Evolutionary conservation across 2,329 filamentous ascomycete genomes (phyloP).

Genomic region (Bipolaris zeicola): DNA sequence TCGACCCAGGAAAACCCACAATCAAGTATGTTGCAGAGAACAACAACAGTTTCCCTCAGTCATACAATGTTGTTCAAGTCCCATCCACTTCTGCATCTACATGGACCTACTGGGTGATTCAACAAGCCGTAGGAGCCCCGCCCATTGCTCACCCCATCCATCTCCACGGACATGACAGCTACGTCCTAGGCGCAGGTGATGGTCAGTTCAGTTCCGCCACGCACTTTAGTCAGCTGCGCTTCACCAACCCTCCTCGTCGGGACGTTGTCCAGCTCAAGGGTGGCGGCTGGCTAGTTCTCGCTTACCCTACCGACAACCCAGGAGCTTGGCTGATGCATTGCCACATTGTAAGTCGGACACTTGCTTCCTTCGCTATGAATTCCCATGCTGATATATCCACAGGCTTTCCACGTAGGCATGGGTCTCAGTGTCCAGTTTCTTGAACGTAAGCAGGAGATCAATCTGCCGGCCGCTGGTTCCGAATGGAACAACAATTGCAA

Average conservation of each 20-base stretch:
- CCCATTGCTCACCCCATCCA: conserved; percentile 46
- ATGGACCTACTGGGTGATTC: conserved; percentile 57
- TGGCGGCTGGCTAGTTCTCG: conserved; percentile 54
- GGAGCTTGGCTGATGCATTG: conserved; percentile 49
- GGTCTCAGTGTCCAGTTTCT: conserved; percentile 36
- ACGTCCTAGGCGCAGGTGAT: conserved; percentile 43
- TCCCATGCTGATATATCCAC: not conserved
- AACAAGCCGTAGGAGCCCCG: conserved; percentile 44
- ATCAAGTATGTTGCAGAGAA: conserved; percentile 51
- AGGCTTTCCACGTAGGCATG: conserved; percentile 36
- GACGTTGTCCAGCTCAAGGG: conserved; percentile 42
- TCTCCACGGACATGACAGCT: conserved; percentile 37
- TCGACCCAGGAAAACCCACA: conserved; percentile 58
- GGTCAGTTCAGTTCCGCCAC: conserved; percentile 19
- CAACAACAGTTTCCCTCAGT: conserved; percentile 48
- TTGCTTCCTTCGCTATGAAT: not conserved
- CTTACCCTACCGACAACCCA: conserved; percentile 58
- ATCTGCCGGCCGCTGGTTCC: conserved; percentile 25
- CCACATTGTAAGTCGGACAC: conserved; percentile 24
- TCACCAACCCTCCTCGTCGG: conserved; percentile 44
- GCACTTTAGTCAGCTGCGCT: conserved; percentile 35
- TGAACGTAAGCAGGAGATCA: conserved; percentile 30
- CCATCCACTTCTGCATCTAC: conserved; percentile 30
- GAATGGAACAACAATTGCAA: conserved; percentile 37
- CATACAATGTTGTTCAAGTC: conserved; percentile 52